phyloP scores from a whole-genome alignment of 257 asterid species.

The Scutellaria barbata region DNA sequence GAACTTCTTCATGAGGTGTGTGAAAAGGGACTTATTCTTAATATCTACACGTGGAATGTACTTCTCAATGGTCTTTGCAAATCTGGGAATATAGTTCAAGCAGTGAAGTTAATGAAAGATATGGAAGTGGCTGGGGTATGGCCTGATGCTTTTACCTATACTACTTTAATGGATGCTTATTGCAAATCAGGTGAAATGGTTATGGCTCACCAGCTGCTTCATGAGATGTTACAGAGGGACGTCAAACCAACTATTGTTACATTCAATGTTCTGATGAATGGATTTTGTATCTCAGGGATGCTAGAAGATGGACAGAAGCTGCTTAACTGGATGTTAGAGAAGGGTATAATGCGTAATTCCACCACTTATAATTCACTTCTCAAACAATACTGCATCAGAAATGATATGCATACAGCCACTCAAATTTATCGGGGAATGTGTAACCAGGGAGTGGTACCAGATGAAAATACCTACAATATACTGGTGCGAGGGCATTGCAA shows the following conservation, averaged over 20 bases:
- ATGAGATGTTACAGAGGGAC: conserved; percentile 74
- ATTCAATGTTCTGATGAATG: conserved; percentile 87
- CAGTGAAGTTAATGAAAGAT: conserved; percentile 66
- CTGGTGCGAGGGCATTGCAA: conserved; percentile 89
- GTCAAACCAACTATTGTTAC: conserved; percentile 82
- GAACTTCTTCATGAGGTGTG: conserved; percentile 83
- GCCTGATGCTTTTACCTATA: conserved; percentile 82
- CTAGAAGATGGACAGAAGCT: conserved; percentile 80
- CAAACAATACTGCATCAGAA: conserved; percentile 74
- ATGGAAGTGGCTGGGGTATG: conserved; percentile 70
- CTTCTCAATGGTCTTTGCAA: conserved; percentile 89
- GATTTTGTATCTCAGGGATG: conserved; percentile 82
- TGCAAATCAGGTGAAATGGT: conserved; percentile 78
- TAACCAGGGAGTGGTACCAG: conserved; percentile 60
- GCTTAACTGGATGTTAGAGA: conserved; percentile 85
- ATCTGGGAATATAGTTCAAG: conserved; percentile 72
- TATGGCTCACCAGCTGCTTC: conserved; percentile 76
- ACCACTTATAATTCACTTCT: conserved; percentile 81
- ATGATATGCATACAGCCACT: conserved; percentile 66
- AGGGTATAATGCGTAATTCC: conserved; percentile 80
- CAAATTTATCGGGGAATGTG: conserved; percentile 65
- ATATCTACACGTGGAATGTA: conserved; percentile 74
- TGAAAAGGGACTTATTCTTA: conserved; percentile 72
- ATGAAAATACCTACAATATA: conserved; percentile 72
- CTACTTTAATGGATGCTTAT: conserved; percentile 89